Base-by-base conservation (phyloP, 106 monocot species). In the Dendrobium chrysotoxum region DNA sequence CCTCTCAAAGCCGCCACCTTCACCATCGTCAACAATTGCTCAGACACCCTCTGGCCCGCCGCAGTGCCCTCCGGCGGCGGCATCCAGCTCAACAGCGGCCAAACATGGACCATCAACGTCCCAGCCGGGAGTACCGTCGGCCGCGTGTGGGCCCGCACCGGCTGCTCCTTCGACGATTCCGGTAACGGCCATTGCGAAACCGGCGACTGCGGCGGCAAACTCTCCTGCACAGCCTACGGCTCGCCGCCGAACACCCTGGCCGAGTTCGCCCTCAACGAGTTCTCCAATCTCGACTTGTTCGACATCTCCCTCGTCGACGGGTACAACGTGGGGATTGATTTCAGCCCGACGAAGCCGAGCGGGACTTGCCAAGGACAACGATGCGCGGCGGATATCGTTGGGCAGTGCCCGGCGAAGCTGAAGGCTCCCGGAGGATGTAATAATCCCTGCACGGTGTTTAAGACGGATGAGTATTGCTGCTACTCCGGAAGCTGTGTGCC, bases 401-500 rank as follows among this genome's bases (percentile, higher is more conserved):
- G 75, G 21, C 78, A 81, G 81, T 90, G 87, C 75, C 90, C 90
- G 67, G 38, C 70, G 4, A 28, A 35, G 90, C 75, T 87, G 57
- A 47, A 23, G 55, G 81, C 83, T 28, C 79, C 87, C 15, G 87
- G 90, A 9, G 90, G 87, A 0, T 90, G 87, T 83, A 76, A 72
- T 58, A 73, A 75, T 42, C 83, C 87, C 0, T 90, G 87, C 81
- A 83, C 79, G 28, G 85, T 87, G 53, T 90, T 90, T 78, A 79
- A 81, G 81, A 83, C 85, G 0, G 40, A 78, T 21, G 15, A 75
- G 80, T 87, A 85, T 79, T 90, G 90, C 78, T 90, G 87, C 40
- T 30, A 53, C 30, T 45, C 75, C 17, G 80, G 84, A 5, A 53
- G 40, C 80, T 87, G 87, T 40, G 23, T 1, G 23, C 78, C 88